Conservation (phyloP, 75 land plant genomes). For the Azolla pinnata region DNA sequence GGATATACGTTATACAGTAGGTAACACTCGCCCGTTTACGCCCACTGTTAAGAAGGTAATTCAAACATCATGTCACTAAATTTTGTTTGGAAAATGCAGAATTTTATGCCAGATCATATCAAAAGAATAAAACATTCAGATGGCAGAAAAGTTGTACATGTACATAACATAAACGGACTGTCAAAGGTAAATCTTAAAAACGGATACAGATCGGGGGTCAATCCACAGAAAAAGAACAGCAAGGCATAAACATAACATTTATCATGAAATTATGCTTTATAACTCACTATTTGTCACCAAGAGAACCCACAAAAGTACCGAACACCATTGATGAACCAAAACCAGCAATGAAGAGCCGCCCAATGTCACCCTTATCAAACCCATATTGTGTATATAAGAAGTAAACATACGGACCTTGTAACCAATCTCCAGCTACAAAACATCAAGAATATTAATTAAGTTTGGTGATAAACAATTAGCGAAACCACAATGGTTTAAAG, state of each 20-base stretch:
- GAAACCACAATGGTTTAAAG: no score
- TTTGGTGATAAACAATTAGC: no score
- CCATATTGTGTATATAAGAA: constrained; percentile 26
- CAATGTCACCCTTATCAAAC: constrained; percentile 32
- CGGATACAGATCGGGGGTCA: no score
- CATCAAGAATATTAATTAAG: not conserved
- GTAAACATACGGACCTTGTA: constrained; percentile 44
- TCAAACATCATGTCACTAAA: not conserved
- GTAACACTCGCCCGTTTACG: constrained; percentile 87
- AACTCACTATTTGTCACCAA: constrained; percentile 36
- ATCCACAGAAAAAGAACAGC: no score
- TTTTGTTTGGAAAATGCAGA: no score
- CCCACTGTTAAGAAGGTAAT: constrained; percentile 49
- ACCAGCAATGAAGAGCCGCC: constrained; percentile 38
- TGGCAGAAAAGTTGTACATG: no score
- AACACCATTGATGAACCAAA: constrained; percentile 45
- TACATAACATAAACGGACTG: no score
- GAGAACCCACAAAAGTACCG: constrained; percentile 37
- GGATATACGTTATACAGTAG: constrained; percentile 87
- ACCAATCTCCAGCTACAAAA: constrained; percentile 36
- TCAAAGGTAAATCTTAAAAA: no score
- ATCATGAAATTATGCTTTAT: no score
- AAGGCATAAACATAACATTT: no score
- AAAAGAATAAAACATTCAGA: no score
- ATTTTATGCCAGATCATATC: not conserved